phyloP scores from a whole-genome alignment of 129 eudicot species.

The carrot (Daucus carota) region DNA sequence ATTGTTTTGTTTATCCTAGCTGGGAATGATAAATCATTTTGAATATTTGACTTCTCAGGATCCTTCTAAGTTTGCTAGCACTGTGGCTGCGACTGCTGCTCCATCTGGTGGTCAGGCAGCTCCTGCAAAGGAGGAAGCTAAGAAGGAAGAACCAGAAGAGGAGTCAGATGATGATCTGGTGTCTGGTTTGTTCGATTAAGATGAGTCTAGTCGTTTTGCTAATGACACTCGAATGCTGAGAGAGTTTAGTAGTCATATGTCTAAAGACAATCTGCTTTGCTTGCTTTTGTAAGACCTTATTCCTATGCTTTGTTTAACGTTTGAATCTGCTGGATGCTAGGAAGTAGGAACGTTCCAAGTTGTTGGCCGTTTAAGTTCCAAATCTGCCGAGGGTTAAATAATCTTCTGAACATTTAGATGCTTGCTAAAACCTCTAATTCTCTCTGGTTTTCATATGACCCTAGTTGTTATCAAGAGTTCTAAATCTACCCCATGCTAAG shows the following conservation, averaged over 20 bases:
- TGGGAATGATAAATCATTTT: neutral
- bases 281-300: neutral
- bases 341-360: neutral
- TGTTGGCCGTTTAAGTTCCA: neutral
- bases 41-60: constrained; percentile 24
- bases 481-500: neutral
- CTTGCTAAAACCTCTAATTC: neutral
- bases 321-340: constrained; percentile 1
- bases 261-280: neutral
- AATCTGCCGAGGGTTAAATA: neutral
- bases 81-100: constrained; percentile 24
- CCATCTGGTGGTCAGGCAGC: constrained; percentile 26
- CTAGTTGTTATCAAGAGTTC: neutral
- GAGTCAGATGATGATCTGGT: constrained; percentile 37
- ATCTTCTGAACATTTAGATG: neutral
- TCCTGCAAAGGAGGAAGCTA: constrained; percentile 30
- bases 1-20: neutral
- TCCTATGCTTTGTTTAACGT: neutral
- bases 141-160: constrained; percentile 46
- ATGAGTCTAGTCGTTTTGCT: neutral
- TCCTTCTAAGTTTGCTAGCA: constrained; percentile 48
- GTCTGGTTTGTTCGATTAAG: constrained; percentile 42
- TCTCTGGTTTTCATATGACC: neutral
- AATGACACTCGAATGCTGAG: neutral
- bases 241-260: neutral